Conservation (phyloP, 352 stramenopile species). For the Pythium utonaiense region DNA sequence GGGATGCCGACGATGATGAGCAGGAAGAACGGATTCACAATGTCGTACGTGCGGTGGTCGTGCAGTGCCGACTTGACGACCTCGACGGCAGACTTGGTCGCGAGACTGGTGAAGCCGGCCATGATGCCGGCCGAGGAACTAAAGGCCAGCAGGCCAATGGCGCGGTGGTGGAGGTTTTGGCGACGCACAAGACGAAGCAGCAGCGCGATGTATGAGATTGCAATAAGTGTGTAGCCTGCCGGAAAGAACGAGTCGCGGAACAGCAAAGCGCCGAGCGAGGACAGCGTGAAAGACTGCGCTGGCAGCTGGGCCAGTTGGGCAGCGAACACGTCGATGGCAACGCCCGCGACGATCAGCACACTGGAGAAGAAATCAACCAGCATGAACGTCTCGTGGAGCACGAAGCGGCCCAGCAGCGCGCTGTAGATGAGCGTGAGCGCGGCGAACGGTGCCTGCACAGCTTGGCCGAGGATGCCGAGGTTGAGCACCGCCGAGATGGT, state of each 20-base stretch:
- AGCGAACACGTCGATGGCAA: conserved; percentile 59
- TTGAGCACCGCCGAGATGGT: conserved; percentile 73
- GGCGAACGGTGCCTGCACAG: conserved; percentile 74
- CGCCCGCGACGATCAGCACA: conserved; percentile 57
- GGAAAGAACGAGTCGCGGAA: conserved; percentile 59
- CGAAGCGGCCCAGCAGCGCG: conserved; percentile 58
- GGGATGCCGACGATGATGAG: conserved; percentile 57
- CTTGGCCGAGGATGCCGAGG: conserved; percentile 68
- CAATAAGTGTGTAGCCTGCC: conserved; percentile 42
- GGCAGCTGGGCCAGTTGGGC: conserved; percentile 43
- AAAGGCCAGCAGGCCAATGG: conserved; percentile 59
- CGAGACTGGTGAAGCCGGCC: conserved; percentile 71
- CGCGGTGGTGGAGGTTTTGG: conserved; percentile 46
- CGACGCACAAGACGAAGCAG: conserved; percentile 54
- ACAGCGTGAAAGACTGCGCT: conserved; percentile 51
- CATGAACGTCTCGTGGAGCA: conserved; percentile 51
- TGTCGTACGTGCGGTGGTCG: conserved; percentile 34
- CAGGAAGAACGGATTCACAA: conserved; percentile 71
- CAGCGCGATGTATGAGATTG: conserved; percentile 44
- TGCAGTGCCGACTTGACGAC: conserved; percentile 51
- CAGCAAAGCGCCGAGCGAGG: conserved; percentile 41
- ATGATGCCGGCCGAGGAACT: conserved; percentile 73
- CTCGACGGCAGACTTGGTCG: conserved; percentile 72
- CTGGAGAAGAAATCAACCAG: conserved; percentile 53
- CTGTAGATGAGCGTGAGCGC: conserved; percentile 81